Base-by-base conservation (phyloP, 371 early-diverging fungal species). In the Mucor racemosus region DNA sequence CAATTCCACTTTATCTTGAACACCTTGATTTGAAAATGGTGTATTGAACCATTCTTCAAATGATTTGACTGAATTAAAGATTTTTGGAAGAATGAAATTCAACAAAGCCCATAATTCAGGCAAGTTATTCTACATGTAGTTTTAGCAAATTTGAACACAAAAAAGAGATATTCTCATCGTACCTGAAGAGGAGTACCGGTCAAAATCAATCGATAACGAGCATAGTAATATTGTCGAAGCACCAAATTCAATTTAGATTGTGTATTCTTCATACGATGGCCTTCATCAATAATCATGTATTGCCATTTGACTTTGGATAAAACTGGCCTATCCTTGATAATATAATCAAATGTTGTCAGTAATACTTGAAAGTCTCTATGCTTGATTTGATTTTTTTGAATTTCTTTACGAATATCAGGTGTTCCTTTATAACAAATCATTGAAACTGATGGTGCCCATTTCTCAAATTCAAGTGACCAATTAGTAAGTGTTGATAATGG, bases 21-120 rank as follows among this genome's bases (percentile, higher is more conserved):
- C 95, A 48, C 93, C 92, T 48, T 89, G 84, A 42, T 88, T 90
- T 34, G 93, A 91, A 69, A 99, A 98, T 3, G 98, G 98, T 1
- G 96, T 92, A 73, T 94, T 95, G 85, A 99, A 99, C 97, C 99
- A 99, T 67, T 97, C 98, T 74, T 99, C 97, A 81, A 99, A 99
- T 55, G 90, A 91, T 54, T 94, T 93, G 13, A 93, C 94, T 60
- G 95, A 95, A 69, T 97, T 94, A 85, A 99, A 99, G 48, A 99
- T 94, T 54, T 89, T 90, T 15, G 99, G 99, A 59, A 98, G 77
- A 31, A 99, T 91, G 83, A 99, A 99, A 81, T 99, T 98, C 41
- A 99, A 86, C 53, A 99, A 78, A 0, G 98, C 91, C 99, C 99
- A 99, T 64, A 99, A 78, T 77, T 99, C 99, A 7, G 95, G 96